Base-by-base conservation (phyloP, 768 basidiomycete species). In the Boletales sp. region DNA sequence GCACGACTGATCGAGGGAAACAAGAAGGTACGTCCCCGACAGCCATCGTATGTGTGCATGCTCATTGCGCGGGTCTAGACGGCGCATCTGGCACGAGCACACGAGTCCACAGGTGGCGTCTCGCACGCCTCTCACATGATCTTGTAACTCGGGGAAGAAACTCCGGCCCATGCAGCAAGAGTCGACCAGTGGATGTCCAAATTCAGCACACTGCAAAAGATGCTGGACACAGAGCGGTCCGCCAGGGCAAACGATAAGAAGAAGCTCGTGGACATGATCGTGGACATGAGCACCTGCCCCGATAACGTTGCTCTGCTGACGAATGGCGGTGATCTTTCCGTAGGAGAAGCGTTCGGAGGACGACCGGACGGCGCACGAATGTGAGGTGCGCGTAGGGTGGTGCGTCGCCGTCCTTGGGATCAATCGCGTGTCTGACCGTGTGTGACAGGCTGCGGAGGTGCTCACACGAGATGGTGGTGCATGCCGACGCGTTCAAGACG, bases 191-290 rank as follows among this genome's bases (percentile, higher is more conserved):
- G 80, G 50, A 72, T 70, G 0, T 59, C 69, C 41, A 81, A 81
- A 46, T 73, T 80, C 47, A 74, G 71, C 21, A 82, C 86, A 31
- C 67, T 85, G 2, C 84, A 85, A 54, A 81, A 78, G 46, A 74
- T 77, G 7, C 74, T 90, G 42, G 90, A 92, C 48, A 67, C 68
- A 3, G 88, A 92, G 57, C 82, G 86, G 10, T 66, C 72, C 32
- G 79, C 82, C 13, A 93, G 90, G 84, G 66, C 74, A 5, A 81
- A 75, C 44, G 92, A 94, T 67, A 90, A 90, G 77, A 88, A 81
- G 74, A 80, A 75, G 1, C 75, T 94, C 34, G 90, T 94, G 58
- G 88, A 83, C 55, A 84, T 87, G 12, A 89, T 94, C 50, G 81
- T 86, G 28, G 88, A 90, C 52, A 77, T 94, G 69, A 84, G 79